Base-by-base conservation (phyloP, 345 rosid genomes). In the Rhizophora mangle region DNA sequence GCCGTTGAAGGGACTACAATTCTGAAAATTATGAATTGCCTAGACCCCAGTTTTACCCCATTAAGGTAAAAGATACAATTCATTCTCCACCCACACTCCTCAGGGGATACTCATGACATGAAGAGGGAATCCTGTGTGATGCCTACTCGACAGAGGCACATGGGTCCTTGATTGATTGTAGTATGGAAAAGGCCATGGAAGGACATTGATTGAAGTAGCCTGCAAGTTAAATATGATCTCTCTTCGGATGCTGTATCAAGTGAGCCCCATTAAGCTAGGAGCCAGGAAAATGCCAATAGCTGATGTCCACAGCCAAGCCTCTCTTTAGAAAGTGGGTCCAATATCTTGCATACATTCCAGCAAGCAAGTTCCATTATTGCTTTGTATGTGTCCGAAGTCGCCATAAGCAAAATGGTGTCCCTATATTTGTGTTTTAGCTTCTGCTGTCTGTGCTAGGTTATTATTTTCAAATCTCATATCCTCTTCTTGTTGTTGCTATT, bases 111-210 rank as follows among this genome's bases (percentile, higher is more conserved):
- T 49, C 56, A 8, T 10, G 65, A 75, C 73, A 64, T 47, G 67
- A 70, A 70, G 29, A 47, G 27, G 62, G 62, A 61, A 26, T n/a
- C 18, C 43, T 64, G 73, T 30, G 65, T 24, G 72, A 63, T 74
- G 69, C 81, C 68, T 29, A 47, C 70, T 80, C 68, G 78, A 59
- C 79, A 75, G 30, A 62, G 60, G 54, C 86, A 83, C 79, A 49
- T 83, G 80, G 82, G 53, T 54, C 73, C 55, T 65, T 66, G 57
- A 39, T 73, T 72, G 72, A 69, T 72, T 70, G 66, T 68, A 29
- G 37, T 70, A 51, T 68, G 61, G 72, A 65, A 49, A 60, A 39
- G 22, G 65, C 67, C 26, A 46, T 65, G 60, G 80, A 76, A 62
- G 64, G 66, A 57, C 66, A n/a, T 63, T 69, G 49, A 61, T 60